Base-by-base conservation (phyloP, 305 asterid genomes). In the Withania somnifera region DNA sequence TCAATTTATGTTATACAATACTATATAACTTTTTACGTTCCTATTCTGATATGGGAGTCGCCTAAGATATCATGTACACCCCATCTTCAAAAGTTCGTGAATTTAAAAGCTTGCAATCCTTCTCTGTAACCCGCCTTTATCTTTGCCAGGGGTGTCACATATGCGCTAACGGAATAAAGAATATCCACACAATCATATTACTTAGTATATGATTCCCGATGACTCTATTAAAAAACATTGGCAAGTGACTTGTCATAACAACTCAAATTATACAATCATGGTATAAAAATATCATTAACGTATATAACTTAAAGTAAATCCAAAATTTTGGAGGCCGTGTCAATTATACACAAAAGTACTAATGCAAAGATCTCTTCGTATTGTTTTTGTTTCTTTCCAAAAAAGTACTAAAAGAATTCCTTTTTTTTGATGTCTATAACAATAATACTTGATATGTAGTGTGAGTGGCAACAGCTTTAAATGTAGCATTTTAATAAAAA, bases 401-500 rank as follows among this genome's bases (percentile, higher is more conserved):
- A 26, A 60, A 26, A 13, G 20, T 61, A 26, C 11, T 26, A 26
- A 61, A 11, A 80, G 34, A 53, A 19, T 20, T 19, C 58, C n/a
- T n/a, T n/a, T 10, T 50, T 69, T 28, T 56, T 40, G 11, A 11
- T 56, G 45, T 34, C 5, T 66, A 7, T 53, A 60, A 51, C 50
- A 42, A 4, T 61, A 61, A 61, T 82, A 42, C 83, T 83, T 45
- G 80, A 67, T 71, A 20, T 7, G 84, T 81, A 17, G 40, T 20
- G 71, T 64, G 80, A 77, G 82, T 68, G 58, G 82, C 51, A 83
- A 81, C 83, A 67, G 84, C 80, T 78, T 56, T 78, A 47, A 36
- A 85, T 85, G 86, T 87, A n/a, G 81, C 79, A 87, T 26, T 81
- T 38, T 19, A 85, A 84, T 77, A 45, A 77, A 52, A 20, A 53